These are phyloP conservation scores for Boletus tylopilopsis DNA, from an alignment of 768 basidiomycete species.

Conservation along the genomic window DNA sequence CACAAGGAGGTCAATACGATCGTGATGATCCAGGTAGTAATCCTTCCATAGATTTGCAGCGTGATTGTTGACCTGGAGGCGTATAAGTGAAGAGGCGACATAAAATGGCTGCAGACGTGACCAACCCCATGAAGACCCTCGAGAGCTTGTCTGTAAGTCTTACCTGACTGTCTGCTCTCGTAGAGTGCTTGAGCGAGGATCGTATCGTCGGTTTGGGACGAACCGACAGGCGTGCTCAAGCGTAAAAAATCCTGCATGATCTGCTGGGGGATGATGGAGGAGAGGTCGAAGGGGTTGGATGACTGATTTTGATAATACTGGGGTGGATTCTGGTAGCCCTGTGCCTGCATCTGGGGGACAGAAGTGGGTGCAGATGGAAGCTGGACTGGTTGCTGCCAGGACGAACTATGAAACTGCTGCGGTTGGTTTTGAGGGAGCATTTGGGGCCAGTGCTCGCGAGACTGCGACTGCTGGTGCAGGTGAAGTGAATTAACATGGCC, in stretches of 20 bases:
- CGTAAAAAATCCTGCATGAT: slow-evolving; percentile 54
- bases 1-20: slow-evolving; percentile 47
- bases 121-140: slow-evolving; percentile 64
- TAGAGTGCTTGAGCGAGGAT: slow-evolving; percentile 48
- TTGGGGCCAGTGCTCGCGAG: slow-evolving; percentile 22
- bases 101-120: slow-evolving; percentile 3
- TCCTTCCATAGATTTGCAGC: slow-evolving; percentile 72
- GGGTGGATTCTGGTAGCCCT: slow-evolving; percentile 11
- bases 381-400: slow-evolving; percentile 32
- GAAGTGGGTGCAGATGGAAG: slow-evolving; percentile 34
- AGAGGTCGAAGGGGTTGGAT: slow-evolving; percentile 28
- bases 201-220: slow-evolving; percentile 50
- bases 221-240: slow-evolving; percentile 51
- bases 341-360: slow-evolving; percentile 18
- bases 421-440: slow-evolving; percentile 25
- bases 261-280: slow-evolving; percentile 44
- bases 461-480: slow-evolving; percentile 21
- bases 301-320: slow-evolving; percentile 22
- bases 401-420: slow-evolving; percentile 26
- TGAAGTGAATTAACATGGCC: slow-evolving; percentile 7
- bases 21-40: slow-evolving; percentile 69
- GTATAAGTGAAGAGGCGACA: slow-evolving; percentile 3
- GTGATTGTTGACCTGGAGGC: slow-evolving; percentile 40
- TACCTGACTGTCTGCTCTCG: slow-evolving; percentile 37
- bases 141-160: slow-evolving; percentile 61